Evolutionary conservation across 139 green algal species (phyloP), one percentile per base, ranked within the genome.

Genomic region (Diplosphaera chodatii): DNA sequence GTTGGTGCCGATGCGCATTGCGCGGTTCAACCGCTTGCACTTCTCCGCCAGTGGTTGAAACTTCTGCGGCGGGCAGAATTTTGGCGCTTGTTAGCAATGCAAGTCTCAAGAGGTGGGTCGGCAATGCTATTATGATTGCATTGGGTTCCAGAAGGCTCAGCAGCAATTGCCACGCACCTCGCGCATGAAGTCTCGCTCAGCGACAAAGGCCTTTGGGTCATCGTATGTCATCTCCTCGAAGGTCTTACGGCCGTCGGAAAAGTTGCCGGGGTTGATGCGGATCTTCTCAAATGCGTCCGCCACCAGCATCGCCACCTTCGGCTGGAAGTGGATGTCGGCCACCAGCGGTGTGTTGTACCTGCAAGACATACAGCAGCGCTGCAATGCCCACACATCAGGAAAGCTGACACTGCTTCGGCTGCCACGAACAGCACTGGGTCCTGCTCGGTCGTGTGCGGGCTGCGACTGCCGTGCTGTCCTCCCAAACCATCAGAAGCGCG

Each of bases 231-330:
- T 95, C 48, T 84, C 85, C 40, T 94, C 87, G 80, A 98, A 98
- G 18, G 81, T 95, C 82, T 97, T 97, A 73, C 83, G 83, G 23
- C 93, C 92, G 63, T 98, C 92, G 32, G 89, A 94, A 89, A 96
- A 99, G 85, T 99, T 99, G 64, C 95, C 83, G 21, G 90, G 90
- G 79, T 96, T 96, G 76, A 96, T 83, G 69, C 90, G 85, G 77
- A 97, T 94, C 84, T 99, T 99, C 84, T 99, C 94, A 79, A 99
- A 99, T 23, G 90, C 93, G 4, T 99, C 96, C 13, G 95, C 94
- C 69, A 99, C 95, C 84, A 93, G 91, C 86, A 97, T 91, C 4
- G 96, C 96, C 23, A 98, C 89, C 27, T 75, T 80, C 21, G 96
- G 96, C 79, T 96, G 88, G 87, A 99, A 99, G 81, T 99, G 96